Conservation (phyloP, 78 protist genomes). For the Dictyostelium intermedium region DNA sequence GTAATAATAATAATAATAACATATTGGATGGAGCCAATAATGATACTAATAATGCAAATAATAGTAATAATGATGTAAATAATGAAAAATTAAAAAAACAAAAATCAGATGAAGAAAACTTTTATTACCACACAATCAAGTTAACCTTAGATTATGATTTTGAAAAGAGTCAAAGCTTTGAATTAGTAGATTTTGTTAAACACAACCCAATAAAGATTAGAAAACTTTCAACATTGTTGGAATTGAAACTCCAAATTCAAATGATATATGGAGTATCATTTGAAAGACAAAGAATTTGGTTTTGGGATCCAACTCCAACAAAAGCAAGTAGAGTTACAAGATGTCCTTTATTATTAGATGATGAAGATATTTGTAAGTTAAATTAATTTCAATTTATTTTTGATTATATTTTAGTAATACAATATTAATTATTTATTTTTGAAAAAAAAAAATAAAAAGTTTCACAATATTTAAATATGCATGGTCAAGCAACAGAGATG, state of each 20-base stretch:
- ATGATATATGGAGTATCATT: conserved; percentile 70
- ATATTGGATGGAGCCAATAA: neutral
- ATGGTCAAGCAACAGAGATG: conserved; percentile 40
- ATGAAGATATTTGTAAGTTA: conserved; percentile 68
- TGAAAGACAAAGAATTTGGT: conserved; percentile 79
- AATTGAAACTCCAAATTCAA: conserved; percentile 67
- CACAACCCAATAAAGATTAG: conserved; percentile 63
- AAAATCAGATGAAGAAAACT: conserved; percentile 62
- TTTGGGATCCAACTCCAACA: conserved; percentile 60
- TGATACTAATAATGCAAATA: neutral
- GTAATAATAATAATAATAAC: neutral
- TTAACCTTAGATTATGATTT: conserved; percentile 73
- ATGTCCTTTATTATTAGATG: conserved; percentile 62
- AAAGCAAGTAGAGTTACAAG: conserved; percentile 48
- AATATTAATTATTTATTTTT: neutral
- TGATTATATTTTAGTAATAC: neutral
- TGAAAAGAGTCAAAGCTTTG: conserved; percentile 47
- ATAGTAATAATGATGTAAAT: neutral
- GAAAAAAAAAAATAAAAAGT: neutral
- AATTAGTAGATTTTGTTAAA: conserved; percentile 40
- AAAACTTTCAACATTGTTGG: conserved; percentile 54
- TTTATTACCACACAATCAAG: conserved; percentile 68
- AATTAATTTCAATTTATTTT: neutral
- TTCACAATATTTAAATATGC: conserved; percentile 48
- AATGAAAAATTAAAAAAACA: conserved; percentile 51